phyloP scores from a whole-genome alignment of 2,329 filamentous ascomycete genomes.

The Alternaria sp. region DNA sequence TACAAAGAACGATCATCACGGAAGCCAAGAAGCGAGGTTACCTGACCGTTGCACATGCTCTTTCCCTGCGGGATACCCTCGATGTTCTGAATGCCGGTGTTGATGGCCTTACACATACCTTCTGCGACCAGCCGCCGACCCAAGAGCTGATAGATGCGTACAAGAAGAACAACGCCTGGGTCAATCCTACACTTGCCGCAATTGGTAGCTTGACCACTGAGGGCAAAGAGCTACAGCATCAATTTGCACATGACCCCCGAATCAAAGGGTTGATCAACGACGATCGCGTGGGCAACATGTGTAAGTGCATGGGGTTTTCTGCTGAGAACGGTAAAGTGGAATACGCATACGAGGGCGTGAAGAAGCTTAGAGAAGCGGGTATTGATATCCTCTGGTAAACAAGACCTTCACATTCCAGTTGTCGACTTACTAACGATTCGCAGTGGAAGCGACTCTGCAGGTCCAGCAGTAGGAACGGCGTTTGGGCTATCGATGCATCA shows the following conservation, averaged over 20 bases:
- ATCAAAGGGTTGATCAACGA: conserved; percentile 44
- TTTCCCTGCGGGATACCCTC: conserved; percentile 49
- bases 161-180: conserved; percentile 50
- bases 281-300: conserved; percentile 45
- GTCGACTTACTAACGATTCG: background rate
- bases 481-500: conserved; percentile 53
- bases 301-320: conserved; percentile 51
- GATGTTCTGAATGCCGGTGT: conserved; percentile 51
- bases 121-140: conserved; percentile 50
- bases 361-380: conserved; percentile 47
- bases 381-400: conserved; percentile 44
- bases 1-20: conserved; percentile 55
- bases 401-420: too few species aligned
- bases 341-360: conserved; percentile 52
- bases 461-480: conserved; percentile 52
- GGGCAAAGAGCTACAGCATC: conserved; percentile 47
- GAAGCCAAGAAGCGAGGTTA: conserved; percentile 48
- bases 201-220: conserved; percentile 52
- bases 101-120: conserved; percentile 54
- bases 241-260: conserved; percentile 50
- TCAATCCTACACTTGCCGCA: conserved; percentile 52
- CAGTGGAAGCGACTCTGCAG: conserved; percentile 53
- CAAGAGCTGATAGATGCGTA: conserved; percentile 51
- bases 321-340: conserved; percentile 42
- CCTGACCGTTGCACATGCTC: conserved; percentile 51